phyloP scores from a whole-genome alignment of 257 asterid genomes.

The Craterostigma plantagineum region DNA sequence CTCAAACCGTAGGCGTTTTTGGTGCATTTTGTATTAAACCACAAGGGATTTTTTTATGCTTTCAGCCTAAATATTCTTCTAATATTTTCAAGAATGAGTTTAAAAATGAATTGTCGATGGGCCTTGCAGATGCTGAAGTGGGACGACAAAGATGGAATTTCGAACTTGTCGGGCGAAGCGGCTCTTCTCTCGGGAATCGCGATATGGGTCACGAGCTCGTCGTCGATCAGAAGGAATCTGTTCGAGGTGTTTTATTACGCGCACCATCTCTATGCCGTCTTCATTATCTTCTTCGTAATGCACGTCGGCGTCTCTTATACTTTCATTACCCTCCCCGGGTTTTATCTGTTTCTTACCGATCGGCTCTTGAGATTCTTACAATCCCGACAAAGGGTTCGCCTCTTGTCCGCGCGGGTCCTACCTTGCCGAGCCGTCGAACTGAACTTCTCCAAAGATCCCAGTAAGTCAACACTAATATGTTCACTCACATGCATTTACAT shows the following conservation, averaged over 20 bases:
- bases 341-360: constrained; percentile 22
- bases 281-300: constrained; percentile 13
- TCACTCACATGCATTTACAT: neutral
- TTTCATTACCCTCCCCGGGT: constrained; percentile 26
- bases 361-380: constrained; percentile 26
- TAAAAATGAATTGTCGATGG: too few relatives aligned
- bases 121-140: constrained; percentile 24
- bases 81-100: too few relatives aligned
- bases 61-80: neutral
- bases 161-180: constrained; percentile 30
- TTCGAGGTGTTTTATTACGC: constrained; percentile 28
- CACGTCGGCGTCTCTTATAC: constrained; percentile 24
- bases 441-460: constrained; percentile 25
- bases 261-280: constrained; percentile 25
- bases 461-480: constrained; percentile 5
- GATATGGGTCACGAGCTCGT: constrained; percentile 21
- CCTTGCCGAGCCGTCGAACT: constrained; percentile 23
- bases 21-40: too few relatives aligned
- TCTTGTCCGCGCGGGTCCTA: constrained; percentile 21
- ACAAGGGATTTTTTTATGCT: too few relatives aligned
- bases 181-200: constrained; percentile 20
- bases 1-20: too few relatives aligned
- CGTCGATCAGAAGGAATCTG: constrained; percentile 14
- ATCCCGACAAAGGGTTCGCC: constrained; percentile 15
- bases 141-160: constrained; percentile 12